Evolutionary conservation across 169 alveolate species (phyloP).

Genomic region (Cryptosporidium sp.): DNA sequence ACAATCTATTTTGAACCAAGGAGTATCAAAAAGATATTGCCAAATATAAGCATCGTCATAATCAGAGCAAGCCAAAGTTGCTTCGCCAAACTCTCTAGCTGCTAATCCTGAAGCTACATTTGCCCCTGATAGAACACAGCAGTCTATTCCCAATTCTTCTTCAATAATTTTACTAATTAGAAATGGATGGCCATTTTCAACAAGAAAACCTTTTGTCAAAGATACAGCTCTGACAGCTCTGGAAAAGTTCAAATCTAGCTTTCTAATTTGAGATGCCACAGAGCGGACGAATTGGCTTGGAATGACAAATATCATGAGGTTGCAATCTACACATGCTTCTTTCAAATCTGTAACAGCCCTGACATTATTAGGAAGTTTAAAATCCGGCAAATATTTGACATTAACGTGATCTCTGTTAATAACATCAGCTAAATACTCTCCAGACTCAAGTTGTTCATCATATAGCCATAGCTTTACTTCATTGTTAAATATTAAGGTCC

Average conservation of each 20-base stretch:
- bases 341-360: slow-evolving; percentile 87
- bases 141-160: slow-evolving; percentile 81
- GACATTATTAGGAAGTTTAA: slow-evolving; percentile 87
- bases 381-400: slow-evolving; percentile 89
- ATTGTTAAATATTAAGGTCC: slow-evolving; percentile 32
- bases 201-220: slow-evolving; percentile 86
- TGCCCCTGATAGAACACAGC: slow-evolving; percentile 88
- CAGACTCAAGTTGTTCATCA: slow-evolving; percentile 86
- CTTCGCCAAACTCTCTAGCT: slow-evolving; percentile 92
- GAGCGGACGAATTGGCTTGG: slow-evolving; percentile 89
- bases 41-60: slow-evolving; percentile 83
- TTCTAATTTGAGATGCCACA: slow-evolving; percentile 25
- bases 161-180: slow-evolving; percentile 82
- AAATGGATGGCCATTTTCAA: slow-evolving; percentile 81
- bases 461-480: slow-evolving; percentile 89
- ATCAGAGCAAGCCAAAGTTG: slow-evolving; percentile 91
- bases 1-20: slow-evolving; percentile 89
- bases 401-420: slow-evolving; percentile 89
- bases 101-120: slow-evolving; percentile 93
- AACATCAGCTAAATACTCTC: slow-evolving; percentile 86
- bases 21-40: slow-evolving; percentile 91
- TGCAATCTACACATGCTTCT: slow-evolving; percentile 88
- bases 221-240: slow-evolving; percentile 83
- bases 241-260: slow-evolving; percentile 9
- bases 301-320: slow-evolving; percentile 87